A percentile compares a stretch with the other conserved stretches of the same genome.
These are phyloP conservation scores for Rhizopogon sp. DNA, from an alignment of 768 basidiomycete genomes.

Conservation along the genomic window DNA sequence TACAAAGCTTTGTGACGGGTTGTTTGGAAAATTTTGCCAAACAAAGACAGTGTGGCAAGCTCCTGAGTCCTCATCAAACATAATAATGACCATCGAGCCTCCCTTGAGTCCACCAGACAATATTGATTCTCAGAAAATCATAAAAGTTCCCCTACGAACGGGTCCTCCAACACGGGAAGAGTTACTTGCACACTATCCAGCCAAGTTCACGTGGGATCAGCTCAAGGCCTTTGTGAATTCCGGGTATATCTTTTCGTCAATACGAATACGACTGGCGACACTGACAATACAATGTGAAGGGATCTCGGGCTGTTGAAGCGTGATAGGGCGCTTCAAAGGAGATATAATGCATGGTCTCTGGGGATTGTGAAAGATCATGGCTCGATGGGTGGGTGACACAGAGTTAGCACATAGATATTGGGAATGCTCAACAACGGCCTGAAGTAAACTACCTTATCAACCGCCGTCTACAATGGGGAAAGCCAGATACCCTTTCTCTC, in stretches of 20 bases:
- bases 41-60: too few species aligned
- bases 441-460: conserved; percentile 69
- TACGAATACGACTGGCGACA: neutral
- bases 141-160: conserved; percentile 36
- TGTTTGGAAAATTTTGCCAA: too few species aligned
- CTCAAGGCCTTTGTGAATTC: conserved; percentile 76
- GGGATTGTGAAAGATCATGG: conserved; percentile 59
- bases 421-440: neutral
- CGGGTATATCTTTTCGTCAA: conserved; percentile 41
- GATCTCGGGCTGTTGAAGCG: conserved; percentile 80
- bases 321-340: conserved; percentile 58
- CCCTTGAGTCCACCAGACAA: neutral
- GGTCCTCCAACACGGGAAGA: conserved; percentile 71
- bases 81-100: conserved; percentile 5
- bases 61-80: neutral
- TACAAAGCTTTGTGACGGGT: too few species aligned
- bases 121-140: neutral
- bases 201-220: conserved; percentile 72
- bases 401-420: neutral
- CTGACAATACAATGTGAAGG: conserved; percentile 29
- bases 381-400: conserved; percentile 48
- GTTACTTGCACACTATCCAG: conserved; percentile 61
- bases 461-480: conserved; percentile 72
- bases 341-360: conserved; percentile 57
- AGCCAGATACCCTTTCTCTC: conserved; percentile 58